These are phyloP conservation scores for Phytophthora europaea DNA, from an alignment of 352 stramenopile species.

Conservation along the genomic window DNA sequence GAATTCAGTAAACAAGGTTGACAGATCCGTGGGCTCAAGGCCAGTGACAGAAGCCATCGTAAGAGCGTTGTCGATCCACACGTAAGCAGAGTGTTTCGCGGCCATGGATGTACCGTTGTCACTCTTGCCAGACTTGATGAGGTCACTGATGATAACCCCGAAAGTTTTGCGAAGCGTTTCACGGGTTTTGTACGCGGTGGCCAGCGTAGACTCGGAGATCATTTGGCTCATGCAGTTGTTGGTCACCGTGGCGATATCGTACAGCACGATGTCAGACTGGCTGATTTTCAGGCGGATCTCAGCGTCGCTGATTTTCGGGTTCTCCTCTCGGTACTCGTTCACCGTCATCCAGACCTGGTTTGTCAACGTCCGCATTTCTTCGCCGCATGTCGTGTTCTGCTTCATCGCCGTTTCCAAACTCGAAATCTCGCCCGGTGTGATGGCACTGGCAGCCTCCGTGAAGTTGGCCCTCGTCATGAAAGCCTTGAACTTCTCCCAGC, in stretches of 20 bases:
- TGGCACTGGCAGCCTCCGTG: conserved; percentile 24
- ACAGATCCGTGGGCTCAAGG: conserved; percentile 61
- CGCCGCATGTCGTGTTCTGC: conserved; percentile 51
- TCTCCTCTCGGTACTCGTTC: conserved; percentile 39
- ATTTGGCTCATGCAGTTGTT: conserved; percentile 54
- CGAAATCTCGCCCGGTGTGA: conserved; percentile 42
- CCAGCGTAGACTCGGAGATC: conserved; percentile 22
- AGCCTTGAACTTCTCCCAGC: conserved; percentile 42
- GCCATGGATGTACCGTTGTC: conserved; percentile 46
- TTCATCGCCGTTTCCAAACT: conserved; percentile 47
- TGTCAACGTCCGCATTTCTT: conserved; percentile 44
- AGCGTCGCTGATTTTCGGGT: conserved; percentile 36
- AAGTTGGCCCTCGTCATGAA: conserved; percentile 43
- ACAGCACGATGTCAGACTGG: conserved; percentile 54
- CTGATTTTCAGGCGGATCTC: conserved; percentile 50
- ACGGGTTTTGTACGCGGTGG: conserved; percentile 43
- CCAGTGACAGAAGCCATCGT: conserved; percentile 42
- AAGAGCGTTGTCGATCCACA: conserved; percentile 46
- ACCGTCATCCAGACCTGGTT: conserved; percentile 54
- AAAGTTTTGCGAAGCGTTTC: conserved; percentile 61
- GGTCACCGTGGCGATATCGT: conserved; percentile 57
- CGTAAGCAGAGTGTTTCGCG: conserved; percentile 40
- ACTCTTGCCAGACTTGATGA: conserved; percentile 50
- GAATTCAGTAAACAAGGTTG: conserved; percentile 54
- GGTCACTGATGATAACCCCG: conserved; percentile 57